Evolutionary conservation across 768 basidiomycete species (phyloP).

Genomic region (Calocybe gangraenosa): DNA sequence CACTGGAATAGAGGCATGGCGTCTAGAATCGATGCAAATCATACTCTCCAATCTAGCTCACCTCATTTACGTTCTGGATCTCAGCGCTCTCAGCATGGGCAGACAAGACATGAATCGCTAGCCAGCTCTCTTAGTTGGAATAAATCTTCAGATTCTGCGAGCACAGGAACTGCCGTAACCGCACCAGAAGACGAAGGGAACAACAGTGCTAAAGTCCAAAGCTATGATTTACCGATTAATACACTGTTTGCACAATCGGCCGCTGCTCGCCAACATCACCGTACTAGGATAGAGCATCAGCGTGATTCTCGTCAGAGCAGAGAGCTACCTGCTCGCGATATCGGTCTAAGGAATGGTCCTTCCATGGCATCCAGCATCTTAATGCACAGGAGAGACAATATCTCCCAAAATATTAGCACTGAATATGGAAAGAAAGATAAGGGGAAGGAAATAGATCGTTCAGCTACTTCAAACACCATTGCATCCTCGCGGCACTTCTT

Average conservation of each 20-base stretch:
- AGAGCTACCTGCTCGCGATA: slow-evolving; percentile 2
- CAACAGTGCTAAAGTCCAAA: neutral
- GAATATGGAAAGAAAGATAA: slow-evolving; percentile 17
- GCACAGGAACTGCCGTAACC: slow-evolving; percentile 12
- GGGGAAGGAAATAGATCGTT: slow-evolving; percentile 18
- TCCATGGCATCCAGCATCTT: neutral
- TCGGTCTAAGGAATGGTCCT: neutral
- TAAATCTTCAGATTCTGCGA: slow-evolving; percentile 17
- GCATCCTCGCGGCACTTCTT: slow-evolving; percentile 13
- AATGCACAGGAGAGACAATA: neutral
- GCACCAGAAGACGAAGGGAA: slow-evolving; percentile 10
- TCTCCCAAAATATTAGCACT: neutral
- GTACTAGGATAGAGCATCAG: slow-evolving; percentile 4
- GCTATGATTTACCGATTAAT: neutral
- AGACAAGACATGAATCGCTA: no score
- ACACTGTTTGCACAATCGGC: neutral
- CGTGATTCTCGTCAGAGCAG: slow-evolving; percentile 1
- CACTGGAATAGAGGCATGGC: no score
- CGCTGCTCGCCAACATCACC: slow-evolving; percentile 5
- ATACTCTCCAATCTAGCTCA: no score
- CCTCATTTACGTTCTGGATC: neutral
- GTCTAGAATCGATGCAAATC: neutral
- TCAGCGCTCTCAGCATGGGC: neutral
- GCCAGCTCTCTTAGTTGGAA: slow-evolving; percentile 9
- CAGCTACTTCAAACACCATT: neutral